Evolutionary conservation across 164 flowering plant species (phyloP).

Genomic region (Umbellularia californica): DNA sequence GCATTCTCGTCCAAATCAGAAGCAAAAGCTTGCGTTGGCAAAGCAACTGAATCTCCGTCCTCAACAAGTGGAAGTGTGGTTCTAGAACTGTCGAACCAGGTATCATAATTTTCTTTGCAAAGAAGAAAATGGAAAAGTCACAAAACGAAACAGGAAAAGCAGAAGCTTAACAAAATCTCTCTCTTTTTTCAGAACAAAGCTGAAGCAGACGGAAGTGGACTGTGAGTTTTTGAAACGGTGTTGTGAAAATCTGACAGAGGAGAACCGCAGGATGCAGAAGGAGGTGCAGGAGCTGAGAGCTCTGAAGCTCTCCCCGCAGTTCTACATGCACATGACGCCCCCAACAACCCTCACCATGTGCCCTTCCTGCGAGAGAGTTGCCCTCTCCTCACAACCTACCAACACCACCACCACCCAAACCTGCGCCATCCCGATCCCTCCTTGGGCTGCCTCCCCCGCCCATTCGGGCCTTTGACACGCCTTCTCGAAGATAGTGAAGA

Average conservation of each 20-base stretch:
- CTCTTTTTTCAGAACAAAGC: conserved; percentile 56
- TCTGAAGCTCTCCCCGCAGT: conserved; percentile 68
- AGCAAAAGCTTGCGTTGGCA: conserved; percentile 77
- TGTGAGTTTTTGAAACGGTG: conserved; percentile 76
- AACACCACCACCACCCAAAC: conserved; percentile 19
- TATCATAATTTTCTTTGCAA: conserved; percentile 10
- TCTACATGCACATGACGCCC: conserved; percentile 80
- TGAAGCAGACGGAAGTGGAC: conserved; percentile 89
- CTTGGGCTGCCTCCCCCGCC: conserved; percentile 31
- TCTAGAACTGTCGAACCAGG: conserved; percentile 88
- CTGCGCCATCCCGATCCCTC: conserved; percentile 23
- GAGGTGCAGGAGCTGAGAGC: conserved; percentile 79
- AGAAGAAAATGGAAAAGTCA: too few relatives aligned
- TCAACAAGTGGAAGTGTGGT: conserved; percentile 87
- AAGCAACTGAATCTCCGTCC: conserved; percentile 66
- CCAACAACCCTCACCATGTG: conserved; percentile 88
- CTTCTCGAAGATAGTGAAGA: conserved; percentile 8
- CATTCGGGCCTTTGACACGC: conserved; percentile 27
- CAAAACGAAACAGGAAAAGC: not conserved
- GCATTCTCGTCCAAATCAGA: too few relatives aligned
- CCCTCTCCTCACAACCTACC: conserved; percentile 27
- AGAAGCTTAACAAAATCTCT: not conserved
- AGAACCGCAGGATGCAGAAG: conserved; percentile 68
- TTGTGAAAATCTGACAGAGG: conserved; percentile 76
- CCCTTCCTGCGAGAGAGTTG: conserved; percentile 81